Conservation (phyloP, 2,329 filamentous ascomycete genomes). For the Metarhizium humberi region DNA sequence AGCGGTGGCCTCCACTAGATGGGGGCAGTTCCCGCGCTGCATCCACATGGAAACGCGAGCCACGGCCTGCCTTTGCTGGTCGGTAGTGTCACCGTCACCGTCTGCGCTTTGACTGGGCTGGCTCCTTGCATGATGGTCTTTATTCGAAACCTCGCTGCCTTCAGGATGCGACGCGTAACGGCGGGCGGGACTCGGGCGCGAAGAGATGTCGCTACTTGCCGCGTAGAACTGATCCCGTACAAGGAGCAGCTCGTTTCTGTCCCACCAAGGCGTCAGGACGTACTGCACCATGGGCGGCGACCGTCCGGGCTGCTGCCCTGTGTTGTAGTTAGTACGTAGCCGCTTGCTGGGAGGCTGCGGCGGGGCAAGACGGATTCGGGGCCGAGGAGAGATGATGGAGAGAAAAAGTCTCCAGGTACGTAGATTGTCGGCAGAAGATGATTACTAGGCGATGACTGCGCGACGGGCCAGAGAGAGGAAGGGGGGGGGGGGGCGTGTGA, state of each 20-base stretch:
- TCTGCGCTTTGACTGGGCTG: background rate
- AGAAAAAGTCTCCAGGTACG: too few species aligned
- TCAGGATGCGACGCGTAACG: background rate
- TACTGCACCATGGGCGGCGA: slow-evolving; percentile 52
- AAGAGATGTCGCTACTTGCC: slow-evolving; percentile 6
- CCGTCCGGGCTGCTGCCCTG: background rate
- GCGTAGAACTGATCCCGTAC: slow-evolving; percentile 57
- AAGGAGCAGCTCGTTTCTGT: slow-evolving; percentile 53
- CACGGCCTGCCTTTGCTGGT: slow-evolving; percentile 38
- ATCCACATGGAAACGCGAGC: slow-evolving; percentile 58
- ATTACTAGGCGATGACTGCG: too few species aligned
- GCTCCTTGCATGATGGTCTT: background rate
- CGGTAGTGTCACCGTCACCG: background rate
- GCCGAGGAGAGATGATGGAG: too few species aligned
- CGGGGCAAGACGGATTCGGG: too few species aligned
- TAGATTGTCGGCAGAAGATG: too few species aligned
- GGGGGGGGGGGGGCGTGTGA: background rate
- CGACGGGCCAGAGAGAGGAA: too few species aligned
- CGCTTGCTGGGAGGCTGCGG: too few species aligned
- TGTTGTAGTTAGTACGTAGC: too few species aligned
- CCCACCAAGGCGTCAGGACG: slow-evolving; percentile 65
- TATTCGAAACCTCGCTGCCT: background rate
- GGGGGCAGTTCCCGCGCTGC: slow-evolving; percentile 64
- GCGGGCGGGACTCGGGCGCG: slow-evolving; percentile 1
- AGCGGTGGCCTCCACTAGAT: slow-evolving; percentile 71